phyloP scores from a whole-genome alignment of 768 basidiomycete species.

The Lactifluus subvellereus region DNA sequence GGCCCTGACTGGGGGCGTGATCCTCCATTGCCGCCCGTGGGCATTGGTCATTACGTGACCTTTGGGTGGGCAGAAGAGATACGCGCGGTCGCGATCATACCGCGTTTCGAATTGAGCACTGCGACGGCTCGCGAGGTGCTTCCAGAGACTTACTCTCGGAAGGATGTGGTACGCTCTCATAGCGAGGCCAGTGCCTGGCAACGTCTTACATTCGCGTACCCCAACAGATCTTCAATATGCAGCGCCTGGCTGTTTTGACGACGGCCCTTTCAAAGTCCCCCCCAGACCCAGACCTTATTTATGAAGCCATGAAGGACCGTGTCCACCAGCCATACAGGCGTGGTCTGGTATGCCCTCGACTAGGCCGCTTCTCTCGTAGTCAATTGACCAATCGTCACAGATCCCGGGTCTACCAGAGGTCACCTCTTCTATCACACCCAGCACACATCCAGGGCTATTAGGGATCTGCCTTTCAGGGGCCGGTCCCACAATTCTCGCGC shows the following conservation, averaged over 20 bases:
- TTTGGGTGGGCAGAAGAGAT: conserved; percentile 83
- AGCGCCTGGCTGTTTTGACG: conserved; percentile 91
- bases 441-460: conserved; percentile 87
- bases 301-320: conserved; percentile 98
- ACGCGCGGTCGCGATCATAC: conserved; percentile 91
- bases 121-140: conserved; percentile 89
- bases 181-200: neutral
- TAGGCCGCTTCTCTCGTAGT: neutral
- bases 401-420: conserved; percentile 95
- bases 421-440: conserved; percentile 79
- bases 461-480: conserved; percentile 98
- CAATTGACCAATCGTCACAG: conserved; percentile 36
- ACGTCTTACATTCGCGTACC: conserved; percentile 5
- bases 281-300: conserved; percentile 93
- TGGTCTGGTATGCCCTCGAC: conserved; percentile 52
- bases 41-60: conserved; percentile 91
- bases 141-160: conserved; percentile 78
- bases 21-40: conserved; percentile 81
- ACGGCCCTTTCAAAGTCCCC: conserved; percentile 88
- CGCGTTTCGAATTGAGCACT: conserved; percentile 92
- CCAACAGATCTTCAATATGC: conserved; percentile 92
- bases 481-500: conserved; percentile 93
- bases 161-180: conserved; percentile 64
- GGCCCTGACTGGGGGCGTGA: conserved; percentile 86
- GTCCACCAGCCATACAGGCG: conserved; percentile 97